Evolutionary conservation across 805 yeast genomes (phyloP).

Genomic region (Monosporozyma aerobia): DNA sequence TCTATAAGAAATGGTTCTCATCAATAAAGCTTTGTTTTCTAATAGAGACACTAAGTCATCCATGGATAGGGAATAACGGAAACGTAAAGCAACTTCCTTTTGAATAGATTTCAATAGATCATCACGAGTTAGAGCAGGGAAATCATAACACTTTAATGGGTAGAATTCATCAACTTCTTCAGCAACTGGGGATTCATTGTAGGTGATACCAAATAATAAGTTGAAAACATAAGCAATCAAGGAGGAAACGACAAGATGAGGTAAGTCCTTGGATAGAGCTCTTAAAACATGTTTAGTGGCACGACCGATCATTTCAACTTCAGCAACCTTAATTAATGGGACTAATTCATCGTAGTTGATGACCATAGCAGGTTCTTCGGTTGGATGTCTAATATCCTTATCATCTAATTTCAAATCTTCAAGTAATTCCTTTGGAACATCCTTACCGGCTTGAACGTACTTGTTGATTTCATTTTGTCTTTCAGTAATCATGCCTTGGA

Average conservation of each 20-base stretch:
- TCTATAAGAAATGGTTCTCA: conserved; percentile 66
- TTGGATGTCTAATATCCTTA: conserved; percentile 27
- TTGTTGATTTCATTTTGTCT: conserved; percentile 30
- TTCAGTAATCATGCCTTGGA: conserved; percentile 27
- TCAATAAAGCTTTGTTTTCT: conserved; percentile 35
- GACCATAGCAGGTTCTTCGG: conserved; percentile 29
- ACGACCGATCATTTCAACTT: conserved; percentile 68
- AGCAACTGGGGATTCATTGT: conserved; percentile 35
- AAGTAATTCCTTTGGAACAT: conserved; percentile 28
- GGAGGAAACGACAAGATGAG: conserved; percentile 46
- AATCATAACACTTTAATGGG: conserved; percentile 33
- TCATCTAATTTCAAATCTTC: conserved; percentile 29
- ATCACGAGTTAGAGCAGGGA: conserved; percentile 39
- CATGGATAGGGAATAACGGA: conserved; percentile 47
- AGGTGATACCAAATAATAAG: conserved; percentile 47
- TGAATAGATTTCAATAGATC: conserved; percentile 37
- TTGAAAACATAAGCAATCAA: conserved; percentile 67
- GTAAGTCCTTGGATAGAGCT: conserved; percentile 35
- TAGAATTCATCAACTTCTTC: conserved; percentile 40
- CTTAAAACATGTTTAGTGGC: conserved; percentile 68
- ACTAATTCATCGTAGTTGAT: conserved; percentile 32
- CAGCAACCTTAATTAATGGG: conserved; percentile 40
- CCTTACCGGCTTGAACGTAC: conserved; percentile 27
- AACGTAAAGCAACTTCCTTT: conserved; percentile 51
- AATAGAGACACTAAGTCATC: conserved; percentile 38